Conservation (phyloP, 2,329 filamentous ascomycete species). For the Ophidiomyces ophidiicola region DNA sequence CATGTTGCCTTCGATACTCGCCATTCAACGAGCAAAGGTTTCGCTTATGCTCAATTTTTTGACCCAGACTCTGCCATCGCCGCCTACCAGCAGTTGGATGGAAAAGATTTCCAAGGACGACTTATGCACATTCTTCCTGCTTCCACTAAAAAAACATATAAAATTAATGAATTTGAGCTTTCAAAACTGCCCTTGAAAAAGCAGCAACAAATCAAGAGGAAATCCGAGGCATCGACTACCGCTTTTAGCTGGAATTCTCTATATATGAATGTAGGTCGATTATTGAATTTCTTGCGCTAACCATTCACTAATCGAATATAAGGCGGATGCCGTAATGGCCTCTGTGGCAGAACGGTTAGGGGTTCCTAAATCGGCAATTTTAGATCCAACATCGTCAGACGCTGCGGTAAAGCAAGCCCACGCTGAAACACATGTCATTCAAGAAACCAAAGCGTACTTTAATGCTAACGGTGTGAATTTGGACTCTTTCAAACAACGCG, state of each 20-base stretch:
- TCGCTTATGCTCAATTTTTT: constrained; percentile 71
- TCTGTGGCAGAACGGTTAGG: constrained; percentile 78
- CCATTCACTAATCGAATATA: constrained; percentile 6
- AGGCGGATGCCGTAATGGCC: constrained; percentile 74
- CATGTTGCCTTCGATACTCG: constrained; percentile 66
- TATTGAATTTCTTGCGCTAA: constrained; percentile 15
- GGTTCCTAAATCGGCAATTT: constrained; percentile 76
- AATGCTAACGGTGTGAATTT: constrained; percentile 77
- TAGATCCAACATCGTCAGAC: constrained; percentile 92
- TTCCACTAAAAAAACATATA: constrained; percentile 65
- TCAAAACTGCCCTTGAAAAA: constrained; percentile 90
- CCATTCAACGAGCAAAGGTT: constrained; percentile 69
- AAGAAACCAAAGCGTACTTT: constrained; percentile 92
- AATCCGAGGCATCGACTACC: constrained; percentile 61
- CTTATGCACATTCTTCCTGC: constrained; percentile 82
- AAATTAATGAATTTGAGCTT: constrained; percentile 75
- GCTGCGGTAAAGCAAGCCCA: constrained; percentile 93
- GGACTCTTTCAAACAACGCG: constrained; percentile 73
- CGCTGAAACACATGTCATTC: constrained; percentile 89
- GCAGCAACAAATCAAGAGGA: constrained; percentile 79
- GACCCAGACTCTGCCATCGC: constrained; percentile 60
- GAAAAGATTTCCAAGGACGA: constrained; percentile 80
- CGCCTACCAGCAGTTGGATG: constrained; percentile 70
- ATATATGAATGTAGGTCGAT: constrained; percentile 72
- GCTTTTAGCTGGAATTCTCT: constrained; percentile 98